Percentiles rank a stretch among this genome's conserved stretches.
Evolutionary conservation across 2,329 filamentous ascomycete species (phyloP).

Genomic region (Hortaea werneckii): DNA sequence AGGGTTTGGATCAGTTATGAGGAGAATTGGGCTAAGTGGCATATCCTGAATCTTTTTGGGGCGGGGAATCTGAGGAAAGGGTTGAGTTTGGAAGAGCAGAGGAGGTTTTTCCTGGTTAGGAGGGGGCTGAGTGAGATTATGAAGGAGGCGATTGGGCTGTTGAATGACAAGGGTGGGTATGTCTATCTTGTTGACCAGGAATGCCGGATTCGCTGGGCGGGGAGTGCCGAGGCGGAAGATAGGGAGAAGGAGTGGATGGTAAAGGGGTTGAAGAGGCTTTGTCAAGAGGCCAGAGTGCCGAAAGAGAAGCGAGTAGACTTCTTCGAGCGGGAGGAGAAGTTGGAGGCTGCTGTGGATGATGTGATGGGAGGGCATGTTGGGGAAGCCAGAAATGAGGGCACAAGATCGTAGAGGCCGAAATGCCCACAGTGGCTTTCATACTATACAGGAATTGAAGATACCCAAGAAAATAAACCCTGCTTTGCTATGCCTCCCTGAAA

Average conservation of each 20-base stretch:
- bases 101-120: conserved; percentile 49
- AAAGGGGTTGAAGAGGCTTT: conserved; percentile 52
- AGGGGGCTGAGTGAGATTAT: conserved; percentile 47
- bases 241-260: conserved; percentile 59
- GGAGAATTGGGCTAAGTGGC: conserved; percentile 58
- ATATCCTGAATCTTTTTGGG: conserved; percentile 44
- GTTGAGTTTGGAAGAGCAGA: conserved; percentile 42
- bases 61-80: conserved; percentile 36
- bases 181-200: conserved; percentile 81
- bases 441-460: too few relatives aligned
- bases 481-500: too few relatives aligned
- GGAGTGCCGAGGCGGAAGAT: conserved; percentile 58
- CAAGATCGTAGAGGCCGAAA: not conserved
- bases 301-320: conserved; percentile 24
- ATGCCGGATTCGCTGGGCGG: conserved; percentile 90
- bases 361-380: conserved; percentile 1
- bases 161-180: conserved; percentile 90
- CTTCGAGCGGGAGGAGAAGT: conserved; percentile 1
- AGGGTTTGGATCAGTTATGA: conserved; percentile 81
- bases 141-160: conserved; percentile 52
- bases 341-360: conserved; percentile 4
- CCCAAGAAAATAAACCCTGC: too few relatives aligned
- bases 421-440: not conserved
- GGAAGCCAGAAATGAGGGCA: not conserved
- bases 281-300: conserved; percentile 41